Base-by-base conservation (phyloP, 257 asterid species). In the Solanum gandarillasii region DNA sequence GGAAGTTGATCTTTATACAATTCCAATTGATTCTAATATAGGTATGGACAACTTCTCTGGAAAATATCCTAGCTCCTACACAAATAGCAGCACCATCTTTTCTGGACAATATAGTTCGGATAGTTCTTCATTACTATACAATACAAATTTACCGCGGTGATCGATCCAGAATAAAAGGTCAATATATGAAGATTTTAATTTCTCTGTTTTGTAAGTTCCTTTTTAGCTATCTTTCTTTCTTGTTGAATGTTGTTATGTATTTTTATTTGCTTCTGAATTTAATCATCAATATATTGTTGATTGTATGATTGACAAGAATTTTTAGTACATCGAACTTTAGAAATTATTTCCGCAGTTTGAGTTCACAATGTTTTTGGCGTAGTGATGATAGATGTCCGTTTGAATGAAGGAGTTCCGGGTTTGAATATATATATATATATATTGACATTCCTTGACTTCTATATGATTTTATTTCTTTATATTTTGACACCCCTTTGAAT, bases 1-100 rank as follows among this genome's bases (percentile, higher is more conserved):
- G 12, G 52, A 71, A 7, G 58, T 32, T 21, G 92, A 95, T 86
- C 95, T 95, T 67, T 93, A 93, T 46, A 87, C 92, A 1, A 93
- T 88, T 86, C 93, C 90, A 8, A 36, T 91, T 2, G 41, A 71
- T n/a, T 84, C 87, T 46, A 67, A 76, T 16, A 34, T 78, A 31
- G 81, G 85, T 38, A 70, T 90, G 1, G 92, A 82, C 18, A 90
- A 86, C 23, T 83, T 79, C 12, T 87, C 91, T 2, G 93, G 88
- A 52, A n/a, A 67, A 85, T 85, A 85, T 25, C 39, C 87, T 20
- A 84, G 62, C 68, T 87, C 90, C 67, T 81, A 86, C n/a, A 46
- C 58, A 35, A 88, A 87, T 78, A 74, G 89, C 1, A 90, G 62
- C 3, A 41, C 0, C 48, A 89, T 87, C 5, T 31, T 87, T 23